Conservation (phyloP, 2,329 filamentous ascomycete genomes). For the Sporothrix variecibatus region DNA sequence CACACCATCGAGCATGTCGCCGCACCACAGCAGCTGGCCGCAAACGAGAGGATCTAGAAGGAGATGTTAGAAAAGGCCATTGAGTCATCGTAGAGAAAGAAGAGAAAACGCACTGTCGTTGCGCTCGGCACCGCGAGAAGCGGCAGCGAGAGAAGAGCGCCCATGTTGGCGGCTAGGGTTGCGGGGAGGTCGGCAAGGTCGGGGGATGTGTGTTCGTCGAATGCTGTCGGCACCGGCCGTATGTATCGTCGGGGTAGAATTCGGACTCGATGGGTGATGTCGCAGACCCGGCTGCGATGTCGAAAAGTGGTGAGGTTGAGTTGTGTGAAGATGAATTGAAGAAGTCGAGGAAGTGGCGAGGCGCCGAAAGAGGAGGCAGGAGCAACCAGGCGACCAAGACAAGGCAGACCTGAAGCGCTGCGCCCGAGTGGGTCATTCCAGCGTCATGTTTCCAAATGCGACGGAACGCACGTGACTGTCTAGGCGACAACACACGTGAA, state of each 20-base stretch:
- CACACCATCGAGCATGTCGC: slow-evolving; percentile 96
- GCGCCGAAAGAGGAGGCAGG: neutral
- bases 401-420: slow-evolving; percentile 17
- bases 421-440: slow-evolving; percentile 14
- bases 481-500: neutral
- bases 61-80: neutral
- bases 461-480: neutral
- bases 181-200: neutral
- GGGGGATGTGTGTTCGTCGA: neutral
- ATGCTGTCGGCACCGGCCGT: neutral
- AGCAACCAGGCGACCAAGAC: neutral
- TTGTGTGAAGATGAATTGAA: neutral
- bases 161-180: slow-evolving; percentile 61
- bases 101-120: slow-evolving; percentile 67
- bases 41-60: slow-evolving; percentile 27
- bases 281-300: neutral
- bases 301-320: neutral
- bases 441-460: slow-evolving; percentile 15
- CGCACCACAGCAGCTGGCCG: slow-evolving; percentile 93
- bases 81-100: neutral
- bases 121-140: slow-evolving; percentile 84
- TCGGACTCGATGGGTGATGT: neutral
- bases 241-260: neutral
- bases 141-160: slow-evolving; percentile 85
- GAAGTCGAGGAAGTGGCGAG: neutral